Evolutionary conservation across 2,329 filamentous ascomycete genomes (phyloP), one percentile per base, ranked within the genome.

Genomic region (Septoria linicola): DNA sequence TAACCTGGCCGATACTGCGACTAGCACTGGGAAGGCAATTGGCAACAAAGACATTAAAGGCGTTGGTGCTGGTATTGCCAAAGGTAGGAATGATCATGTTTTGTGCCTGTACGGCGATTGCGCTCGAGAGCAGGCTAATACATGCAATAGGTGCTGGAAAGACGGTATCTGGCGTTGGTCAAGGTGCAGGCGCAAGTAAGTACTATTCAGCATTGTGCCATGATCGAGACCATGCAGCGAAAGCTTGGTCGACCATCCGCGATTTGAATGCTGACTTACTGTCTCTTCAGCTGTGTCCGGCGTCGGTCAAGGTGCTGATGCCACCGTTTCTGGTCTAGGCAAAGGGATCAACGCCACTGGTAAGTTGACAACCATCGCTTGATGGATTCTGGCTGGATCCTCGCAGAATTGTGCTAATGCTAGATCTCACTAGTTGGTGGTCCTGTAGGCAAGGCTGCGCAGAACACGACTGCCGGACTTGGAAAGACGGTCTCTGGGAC

Each of bases 401-500:
- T n/a, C n/a, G n/a, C n/a, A n/a, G n/a, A n/a, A n/a, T n/a, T n/a
- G n/a, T n/a, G n/a, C n/a, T n/a, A n/a, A n/a, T n/a, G n/a, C n/a
- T n/a, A n/a, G n/a, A n/a, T 27, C 5, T 27, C 23, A 27, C 10
- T 27, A 27, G 37, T 57, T 31, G 44, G 56, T 10, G 35, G 36
- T 31, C 44, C 36, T 3, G 32, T 47, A 27, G 49, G 50, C 63
- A 68, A 59, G 21, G 53, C 57, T 0, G 67, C 72, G 21, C 68
- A 70, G 43, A 69, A 73, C 46, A 64, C 73, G 2, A 73, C 70
- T 6, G 65, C 68, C 16, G 65, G 64, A 14, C 64, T 73, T 7
- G 73, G 73, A 31, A 72, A 73, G 62, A 75, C 72, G 3, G 60
- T 68, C 5, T 69, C 68, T 0, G 65, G 64, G 8, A 66, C 72